phyloP scores from a whole-genome alignment of 2,329 filamentous ascomycete genomes.

The Pseudogymnoascus sp. region DNA sequence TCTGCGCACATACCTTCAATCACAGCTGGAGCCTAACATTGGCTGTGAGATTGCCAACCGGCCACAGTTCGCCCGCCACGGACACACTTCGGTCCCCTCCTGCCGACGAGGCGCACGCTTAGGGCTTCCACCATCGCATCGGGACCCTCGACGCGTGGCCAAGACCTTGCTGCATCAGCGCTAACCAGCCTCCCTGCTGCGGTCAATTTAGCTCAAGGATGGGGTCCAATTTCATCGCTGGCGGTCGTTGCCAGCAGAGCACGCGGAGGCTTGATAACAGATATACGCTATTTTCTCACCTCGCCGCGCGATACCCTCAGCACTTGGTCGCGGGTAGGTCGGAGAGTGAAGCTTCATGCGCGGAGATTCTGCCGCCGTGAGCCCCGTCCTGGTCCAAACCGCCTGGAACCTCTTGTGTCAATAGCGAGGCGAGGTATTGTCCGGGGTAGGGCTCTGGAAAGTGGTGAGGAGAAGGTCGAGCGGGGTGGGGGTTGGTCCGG shows the following conservation, averaged over 20 bases:
- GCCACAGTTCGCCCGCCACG: neutral
- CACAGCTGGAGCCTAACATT: neutral
- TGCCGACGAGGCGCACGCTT: conserved; percentile 4
- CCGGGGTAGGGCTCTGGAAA: neutral
- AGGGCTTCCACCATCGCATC: neutral
- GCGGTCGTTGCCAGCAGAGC: neutral
- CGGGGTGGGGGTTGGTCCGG: neutral
- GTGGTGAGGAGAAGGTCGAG: neutral
- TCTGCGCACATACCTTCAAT: neutral
- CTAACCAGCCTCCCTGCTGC: neutral
- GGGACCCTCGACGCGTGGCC: neutral
- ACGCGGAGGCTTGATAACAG: neutral
- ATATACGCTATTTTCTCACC: neutral
- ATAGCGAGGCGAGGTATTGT: neutral
- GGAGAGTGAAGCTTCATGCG: conserved; percentile 1
- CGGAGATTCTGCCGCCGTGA: neutral
- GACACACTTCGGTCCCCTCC: neutral
- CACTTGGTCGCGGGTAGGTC: neutral
- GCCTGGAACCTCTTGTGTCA: neutral
- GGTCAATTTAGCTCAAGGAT: neutral
- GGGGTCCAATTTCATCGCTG: neutral
- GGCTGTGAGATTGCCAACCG: neutral
- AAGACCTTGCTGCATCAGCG: neutral
- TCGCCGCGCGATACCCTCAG: neutral
- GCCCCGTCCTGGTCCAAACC: neutral